phyloP scores from a whole-genome alignment of 441 rosid species.

The Erysimum pusillum region DNA sequence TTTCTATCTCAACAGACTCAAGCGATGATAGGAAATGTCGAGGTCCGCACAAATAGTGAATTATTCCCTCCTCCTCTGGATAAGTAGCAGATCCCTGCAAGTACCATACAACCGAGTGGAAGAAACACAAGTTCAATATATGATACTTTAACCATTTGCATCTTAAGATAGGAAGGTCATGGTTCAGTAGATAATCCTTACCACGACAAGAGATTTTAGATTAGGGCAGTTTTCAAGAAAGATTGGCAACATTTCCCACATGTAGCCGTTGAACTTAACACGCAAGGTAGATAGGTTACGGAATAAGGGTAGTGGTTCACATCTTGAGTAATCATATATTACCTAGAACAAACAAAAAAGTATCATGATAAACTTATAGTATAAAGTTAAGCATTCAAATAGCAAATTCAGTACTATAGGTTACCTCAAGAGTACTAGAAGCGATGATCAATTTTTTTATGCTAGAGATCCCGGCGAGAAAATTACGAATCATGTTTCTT shows the following conservation, averaged over 20 bases:
- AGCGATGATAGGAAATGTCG: constrained; percentile 1
- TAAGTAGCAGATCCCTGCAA: not conserved
- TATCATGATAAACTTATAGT: not conserved
- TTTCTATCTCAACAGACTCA: constrained; percentile 7
- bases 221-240: constrained; percentile 19
- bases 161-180: not conserved
- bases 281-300: constrained; percentile 5
- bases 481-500: constrained; percentile 13
- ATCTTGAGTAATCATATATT: constrained; percentile 2
- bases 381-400: not conserved
- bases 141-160: not conserved
- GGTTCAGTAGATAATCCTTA: not conserved
- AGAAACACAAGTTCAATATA: not conserved
- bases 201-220: constrained; percentile 7
- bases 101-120: not conserved
- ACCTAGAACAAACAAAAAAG: not conserved
- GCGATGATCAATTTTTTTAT: constrained; percentile 1
- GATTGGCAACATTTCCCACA: constrained; percentile 2
- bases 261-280: not conserved
- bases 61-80: not conserved
- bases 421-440: constrained; percentile 12
- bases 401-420: not conserved
- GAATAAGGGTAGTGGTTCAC: constrained; percentile 9
- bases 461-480: not conserved
- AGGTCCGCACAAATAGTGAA: not conserved